Evolutionary conservation across 345 rosid species (phyloP), one percentile per base, ranked within the genome.

Genomic region (Streptanthus diversifolius): DNA sequence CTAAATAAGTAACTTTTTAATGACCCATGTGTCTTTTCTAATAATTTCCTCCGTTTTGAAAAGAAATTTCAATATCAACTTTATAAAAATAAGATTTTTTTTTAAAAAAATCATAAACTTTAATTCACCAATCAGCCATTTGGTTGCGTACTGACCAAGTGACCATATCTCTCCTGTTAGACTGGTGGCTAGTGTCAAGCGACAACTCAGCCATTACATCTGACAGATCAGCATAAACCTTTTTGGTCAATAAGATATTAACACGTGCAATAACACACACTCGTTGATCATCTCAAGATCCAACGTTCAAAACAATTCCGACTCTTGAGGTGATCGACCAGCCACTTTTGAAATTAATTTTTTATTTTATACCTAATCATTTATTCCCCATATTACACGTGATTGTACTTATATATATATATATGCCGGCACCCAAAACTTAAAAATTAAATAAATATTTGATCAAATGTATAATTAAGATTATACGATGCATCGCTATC

Each of bases 151-250:
- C 71, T n/a, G 57, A 18, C 45, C 71, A 57, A 45, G 71, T 64
- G 58, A 55, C 63, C 25, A 63, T n/a, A 41, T 39, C 24, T 44
- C 13, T 43, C 30, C 12, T 54, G 44, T 41, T 51, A 39, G n/a
- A 41, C 43, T 61, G 53, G 47, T 54, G 71, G 39, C 55, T 73
- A 3, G 47, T 64, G 65, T 33, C 29, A 55, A 55, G 8, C 10
- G 68, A 55, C 68, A 74, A 68, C 68, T 61, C 40, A 75, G 56
- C 74, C 64, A 68, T 45, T 68, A 61, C 15, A 44, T 69, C 27
- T 43, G 65, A 32, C 79, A 75, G 70, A 62, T 61, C 51, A 68
- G 48, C 57, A 13, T 0, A 19, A 59, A 51, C 36, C 7, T 75
- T 68, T 8, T 2, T 44, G 7, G 25, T 65, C 65, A 75, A 61